Evolutionary conservation across 306 rosid genomes (phyloP).

Genomic region (Ammopiptanthus mongolicus): DNA sequence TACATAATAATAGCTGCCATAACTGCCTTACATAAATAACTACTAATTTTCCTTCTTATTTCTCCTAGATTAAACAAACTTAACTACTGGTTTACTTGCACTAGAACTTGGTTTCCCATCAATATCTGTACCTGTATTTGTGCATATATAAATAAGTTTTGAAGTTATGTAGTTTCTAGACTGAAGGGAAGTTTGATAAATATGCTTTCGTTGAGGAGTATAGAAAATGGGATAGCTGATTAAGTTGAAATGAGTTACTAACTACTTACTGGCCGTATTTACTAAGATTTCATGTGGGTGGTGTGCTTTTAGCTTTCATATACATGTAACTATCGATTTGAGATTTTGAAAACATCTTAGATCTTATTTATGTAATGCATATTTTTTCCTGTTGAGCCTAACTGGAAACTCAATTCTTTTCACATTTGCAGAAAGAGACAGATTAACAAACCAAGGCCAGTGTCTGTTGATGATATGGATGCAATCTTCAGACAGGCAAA

Average conservation of each 20-base stretch:
- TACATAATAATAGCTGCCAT: too few species aligned
- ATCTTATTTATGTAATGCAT: neutral
- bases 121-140: too few species aligned
- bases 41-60: too few species aligned
- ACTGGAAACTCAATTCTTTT: slow-evolving; percentile 8
- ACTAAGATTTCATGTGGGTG: neutral
- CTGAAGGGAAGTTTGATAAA: too few species aligned
- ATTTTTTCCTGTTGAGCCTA: neutral
- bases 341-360: neutral
- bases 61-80: too few species aligned
- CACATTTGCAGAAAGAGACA: slow-evolving; percentile 57
- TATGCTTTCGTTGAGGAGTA: too few species aligned
- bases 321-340: neutral
- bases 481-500: slow-evolving; percentile 63
- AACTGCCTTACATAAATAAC: too few species aligned
- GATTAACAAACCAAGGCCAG: slow-evolving; percentile 77
- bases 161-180: too few species aligned
- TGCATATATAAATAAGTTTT: too few species aligned
- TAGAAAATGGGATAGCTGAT: neutral
- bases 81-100: too few species aligned
- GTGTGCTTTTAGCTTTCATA: neutral
- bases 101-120: too few species aligned
- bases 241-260: neutral
- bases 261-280: neutral
- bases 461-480: slow-evolving; percentile 64